These are phyloP conservation scores for Gossypium herbaceum DNA, from an alignment of 345 rosid genomes.

Conservation along the genomic window DNA sequence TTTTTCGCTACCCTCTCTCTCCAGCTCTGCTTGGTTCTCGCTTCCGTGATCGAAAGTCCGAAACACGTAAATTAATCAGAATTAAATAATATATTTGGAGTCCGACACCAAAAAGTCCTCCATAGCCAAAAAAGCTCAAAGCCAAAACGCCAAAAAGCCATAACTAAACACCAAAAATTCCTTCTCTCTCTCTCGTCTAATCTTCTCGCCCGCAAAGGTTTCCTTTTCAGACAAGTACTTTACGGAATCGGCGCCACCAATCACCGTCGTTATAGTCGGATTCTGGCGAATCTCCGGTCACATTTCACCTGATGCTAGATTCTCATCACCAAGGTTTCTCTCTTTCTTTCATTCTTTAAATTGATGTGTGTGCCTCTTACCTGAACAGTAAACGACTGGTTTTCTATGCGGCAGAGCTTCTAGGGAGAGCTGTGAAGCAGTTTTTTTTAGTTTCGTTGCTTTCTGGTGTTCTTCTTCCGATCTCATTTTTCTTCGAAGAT, in stretches of 20 bases:
- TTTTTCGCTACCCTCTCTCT: not conserved
- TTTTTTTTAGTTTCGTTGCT: conserved; percentile 10
- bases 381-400: not conserved
- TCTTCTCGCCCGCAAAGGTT: not conserved
- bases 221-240: not conserved
- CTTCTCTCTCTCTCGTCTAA: not conserved
- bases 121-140: not conserved
- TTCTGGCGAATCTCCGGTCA: conserved; percentile 14
- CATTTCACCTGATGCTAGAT: conserved; percentile 21
- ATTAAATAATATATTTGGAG: not conserved
- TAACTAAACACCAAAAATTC: not conserved
- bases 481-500: conserved; percentile 21
- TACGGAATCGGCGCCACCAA: not conserved
- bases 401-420: not conserved
- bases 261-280: not conserved
- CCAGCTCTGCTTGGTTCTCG: not conserved
- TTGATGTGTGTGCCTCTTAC: conserved; percentile 21
- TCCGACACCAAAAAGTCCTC: conserved; percentile 6
- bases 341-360: conserved; percentile 21
- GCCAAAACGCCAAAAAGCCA: not conserved
- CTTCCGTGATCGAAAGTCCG: not conserved
- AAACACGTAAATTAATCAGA: not conserved
- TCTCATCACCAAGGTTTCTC: conserved; percentile 18
- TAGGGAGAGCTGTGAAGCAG: not conserved
- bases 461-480: conserved; percentile 22